phyloP scores from a whole-genome alignment of 306 rosid species.

The Cucurbita maxima region DNA sequence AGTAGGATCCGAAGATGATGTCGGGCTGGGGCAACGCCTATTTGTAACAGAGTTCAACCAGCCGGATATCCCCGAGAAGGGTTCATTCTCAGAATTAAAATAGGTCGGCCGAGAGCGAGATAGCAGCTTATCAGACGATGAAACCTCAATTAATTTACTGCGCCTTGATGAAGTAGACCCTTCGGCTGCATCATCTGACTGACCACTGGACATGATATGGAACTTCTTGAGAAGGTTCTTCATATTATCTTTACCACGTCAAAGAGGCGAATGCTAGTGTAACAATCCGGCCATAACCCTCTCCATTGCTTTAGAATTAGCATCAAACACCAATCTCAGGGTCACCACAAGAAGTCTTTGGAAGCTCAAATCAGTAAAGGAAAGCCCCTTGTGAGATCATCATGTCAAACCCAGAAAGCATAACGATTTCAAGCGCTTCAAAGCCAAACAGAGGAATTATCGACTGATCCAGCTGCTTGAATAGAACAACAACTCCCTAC shows the following conservation, averaged over 20 bases:
- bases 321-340: conserved; percentile 33
- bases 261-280: conserved; percentile 26
- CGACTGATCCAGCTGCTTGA: conserved; percentile 33
- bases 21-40: conserved; percentile 36
- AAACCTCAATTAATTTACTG: conserved; percentile 30
- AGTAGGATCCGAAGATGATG: conserved; percentile 30
- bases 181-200: conserved; percentile 35
- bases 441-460: conserved; percentile 18
- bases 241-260: conserved; percentile 37
- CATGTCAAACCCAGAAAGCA: conserved; percentile 30
- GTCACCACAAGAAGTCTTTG: conserved; percentile 18
- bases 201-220: conserved; percentile 46
- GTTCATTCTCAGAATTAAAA: conserved; percentile 44
- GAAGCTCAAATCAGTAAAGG: conserved; percentile 16
- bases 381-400: conserved; percentile 13
- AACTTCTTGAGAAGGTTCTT: conserved; percentile 91
- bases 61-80: conserved; percentile 50
- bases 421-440: conserved; percentile 23
- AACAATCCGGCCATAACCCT: conserved; percentile 40
- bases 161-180: conserved; percentile 58
- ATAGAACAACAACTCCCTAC: conserved; percentile 19
- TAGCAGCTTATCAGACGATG: conserved; percentile 36
- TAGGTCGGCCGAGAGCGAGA: conserved; percentile 20
- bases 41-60: conserved; percentile 65
- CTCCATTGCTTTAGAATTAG: conserved; percentile 59